phyloP scores from a whole-genome alignment of 2,329 filamentous ascomycete species.

The Cordyceps javanica region DNA sequence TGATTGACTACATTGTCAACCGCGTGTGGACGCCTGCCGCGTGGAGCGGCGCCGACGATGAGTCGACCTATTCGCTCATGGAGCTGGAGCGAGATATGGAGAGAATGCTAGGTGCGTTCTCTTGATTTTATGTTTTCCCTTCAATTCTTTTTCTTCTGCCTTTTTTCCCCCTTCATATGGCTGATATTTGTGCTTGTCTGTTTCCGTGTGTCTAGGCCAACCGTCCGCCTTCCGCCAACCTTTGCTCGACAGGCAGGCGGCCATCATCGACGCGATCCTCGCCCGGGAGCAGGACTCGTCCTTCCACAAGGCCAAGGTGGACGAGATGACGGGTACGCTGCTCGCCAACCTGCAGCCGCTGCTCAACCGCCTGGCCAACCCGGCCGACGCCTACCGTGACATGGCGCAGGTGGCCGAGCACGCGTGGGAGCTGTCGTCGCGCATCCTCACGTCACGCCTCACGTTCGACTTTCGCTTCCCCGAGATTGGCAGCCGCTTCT shows the following conservation, averaged over 20 bases:
- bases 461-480: conserved; percentile 45
- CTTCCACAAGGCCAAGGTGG: conserved; percentile 29
- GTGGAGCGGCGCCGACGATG: conserved; percentile 32
- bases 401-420: conserved; percentile 34
- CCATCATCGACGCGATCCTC: conserved; percentile 33
- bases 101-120: conserved; percentile 26
- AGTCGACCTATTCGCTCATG: conserved; percentile 28
- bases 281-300: conserved; percentile 23
- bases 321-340: conserved; percentile 37
- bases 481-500: conserved; percentile 44
- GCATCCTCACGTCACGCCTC: conserved; percentile 39
- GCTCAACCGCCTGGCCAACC: conserved; percentile 28
- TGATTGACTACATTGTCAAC: conserved; percentile 37
- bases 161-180: neutral
- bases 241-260: conserved; percentile 32
- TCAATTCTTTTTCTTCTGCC: neutral
- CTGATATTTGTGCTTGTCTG: neutral
- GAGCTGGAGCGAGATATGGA: conserved; percentile 33
- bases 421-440: conserved; percentile 40
- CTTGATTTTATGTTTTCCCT: neutral
- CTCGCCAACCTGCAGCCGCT: conserved; percentile 33
- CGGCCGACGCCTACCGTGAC: conserved; percentile 34
- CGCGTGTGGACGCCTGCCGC: conserved; percentile 34
- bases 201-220: conserved; percentile 21
- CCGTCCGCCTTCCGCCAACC: conserved; percentile 31